A percentile compares a stretch with the other conserved stretches of the same genome.
These are phyloP conservation scores for Chionographis japonica DNA, from an alignment of 106 monocot species.

Conservation along the genomic window DNA sequence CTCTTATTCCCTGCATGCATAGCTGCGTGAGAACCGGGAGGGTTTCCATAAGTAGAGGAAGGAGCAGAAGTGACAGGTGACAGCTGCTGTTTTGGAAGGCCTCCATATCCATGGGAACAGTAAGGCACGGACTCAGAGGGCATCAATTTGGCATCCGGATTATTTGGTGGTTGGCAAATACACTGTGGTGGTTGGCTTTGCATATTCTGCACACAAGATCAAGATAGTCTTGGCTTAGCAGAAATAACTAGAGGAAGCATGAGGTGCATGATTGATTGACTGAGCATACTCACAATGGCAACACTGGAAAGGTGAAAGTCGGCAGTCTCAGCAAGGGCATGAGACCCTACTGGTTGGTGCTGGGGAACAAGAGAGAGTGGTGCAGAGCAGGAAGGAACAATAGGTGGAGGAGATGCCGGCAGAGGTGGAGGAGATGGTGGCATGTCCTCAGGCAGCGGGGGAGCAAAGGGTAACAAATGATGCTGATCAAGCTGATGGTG, in stretches of 20 bases:
- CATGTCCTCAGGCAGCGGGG: conserved; percentile 77
- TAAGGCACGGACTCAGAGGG: conserved; percentile 23
- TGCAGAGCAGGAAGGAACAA: conserved; percentile 8
- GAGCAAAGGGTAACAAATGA: conserved; percentile 27
- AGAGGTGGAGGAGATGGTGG: conserved; percentile 93
- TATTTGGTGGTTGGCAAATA: conserved; percentile 22
- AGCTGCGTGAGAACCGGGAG: conserved; percentile 22
- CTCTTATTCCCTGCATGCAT: conserved; percentile 30
- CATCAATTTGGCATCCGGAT: conserved; percentile 6
- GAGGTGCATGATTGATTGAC: neutral
- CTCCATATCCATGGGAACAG: conserved; percentile 41
- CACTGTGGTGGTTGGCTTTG: conserved; percentile 26
- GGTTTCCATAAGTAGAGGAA: conserved; percentile 30
- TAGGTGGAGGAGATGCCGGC: conserved; percentile 78
- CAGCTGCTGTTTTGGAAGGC: conserved; percentile 35
- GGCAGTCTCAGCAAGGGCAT: conserved; percentile 14
- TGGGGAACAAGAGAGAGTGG: conserved; percentile 9
- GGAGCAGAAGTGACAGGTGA: conserved; percentile 23
- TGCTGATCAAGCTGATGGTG: conserved; percentile 18
- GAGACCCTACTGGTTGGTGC: conserved; percentile 5
- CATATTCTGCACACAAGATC: conserved; percentile 36
- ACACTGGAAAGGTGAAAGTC: conserved; percentile 10
- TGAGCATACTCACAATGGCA: conserved; percentile 40
- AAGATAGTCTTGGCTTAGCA: neutral
- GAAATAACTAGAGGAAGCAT: neutral